phyloP scores from a whole-genome alignment of 805 yeast genomes.

The Barnettozyma populi region DNA sequence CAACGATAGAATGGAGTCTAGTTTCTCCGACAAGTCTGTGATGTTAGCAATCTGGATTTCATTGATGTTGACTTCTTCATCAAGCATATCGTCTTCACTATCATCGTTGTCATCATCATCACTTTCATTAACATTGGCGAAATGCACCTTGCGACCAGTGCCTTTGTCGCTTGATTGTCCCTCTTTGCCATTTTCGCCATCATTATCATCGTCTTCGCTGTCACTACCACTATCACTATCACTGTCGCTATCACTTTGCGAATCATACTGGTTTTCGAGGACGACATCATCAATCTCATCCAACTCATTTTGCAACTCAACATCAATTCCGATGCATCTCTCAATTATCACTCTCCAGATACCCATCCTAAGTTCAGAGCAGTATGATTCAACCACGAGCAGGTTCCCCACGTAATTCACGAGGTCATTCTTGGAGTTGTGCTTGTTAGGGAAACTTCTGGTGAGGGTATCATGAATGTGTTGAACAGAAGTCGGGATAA shows the following conservation, averaged over 20 bases:
- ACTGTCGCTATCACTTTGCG: slow-evolving; percentile 20
- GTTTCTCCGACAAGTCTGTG: slow-evolving; percentile 52
- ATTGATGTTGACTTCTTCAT: slow-evolving; percentile 31
- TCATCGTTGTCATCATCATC: slow-evolving; percentile 24
- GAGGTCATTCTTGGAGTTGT: slow-evolving; percentile 47
- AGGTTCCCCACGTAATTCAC: slow-evolving; percentile 64
- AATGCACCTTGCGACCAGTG: slow-evolving; percentile 19
- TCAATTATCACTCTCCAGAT: slow-evolving; percentile 82
- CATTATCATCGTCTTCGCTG: slow-evolving; percentile 25
- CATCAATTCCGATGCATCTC: slow-evolving; percentile 79
- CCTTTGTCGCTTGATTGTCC: slow-evolving; percentile 15
- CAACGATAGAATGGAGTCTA: slow-evolving; percentile 62
- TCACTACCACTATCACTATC: slow-evolving; percentile 29
- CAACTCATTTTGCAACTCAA: slow-evolving; percentile 81
- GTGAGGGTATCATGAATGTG: slow-evolving; percentile 54
- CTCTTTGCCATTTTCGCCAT: slow-evolving; percentile 19
- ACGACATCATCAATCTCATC: slow-evolving; percentile 60
- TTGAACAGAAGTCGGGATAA: slow-evolving; percentile 78
- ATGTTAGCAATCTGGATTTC: slow-evolving; percentile 34
- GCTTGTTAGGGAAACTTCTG: slow-evolving; percentile 74
- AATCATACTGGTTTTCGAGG: slow-evolving; percentile 25
- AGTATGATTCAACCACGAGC: slow-evolving; percentile 55
- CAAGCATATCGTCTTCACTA: slow-evolving; percentile 34
- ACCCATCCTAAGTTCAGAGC: slow-evolving; percentile 66
- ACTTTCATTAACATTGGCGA: slow-evolving; percentile 15